Evolutionary conservation across 306 rosid species (phyloP).

Genomic region (Cucurbita pepo): DNA sequence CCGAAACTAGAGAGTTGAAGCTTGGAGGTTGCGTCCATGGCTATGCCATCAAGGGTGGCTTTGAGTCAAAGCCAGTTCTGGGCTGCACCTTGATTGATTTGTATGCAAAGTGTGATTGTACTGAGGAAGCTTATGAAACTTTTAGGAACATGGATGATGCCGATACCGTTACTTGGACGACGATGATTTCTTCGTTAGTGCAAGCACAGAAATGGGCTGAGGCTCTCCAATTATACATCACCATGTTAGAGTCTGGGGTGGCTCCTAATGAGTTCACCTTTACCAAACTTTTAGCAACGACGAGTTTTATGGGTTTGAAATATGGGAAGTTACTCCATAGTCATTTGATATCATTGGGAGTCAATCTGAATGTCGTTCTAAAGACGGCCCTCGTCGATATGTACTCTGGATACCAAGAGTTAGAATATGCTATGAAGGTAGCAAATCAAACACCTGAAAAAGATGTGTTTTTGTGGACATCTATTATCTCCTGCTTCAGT

Average conservation of each 20-base stretch:
- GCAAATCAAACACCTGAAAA: conserved; percentile 35
- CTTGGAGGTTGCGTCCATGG: conserved; percentile 32
- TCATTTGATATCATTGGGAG: conserved; percentile 29
- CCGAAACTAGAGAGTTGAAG: conserved; percentile 25
- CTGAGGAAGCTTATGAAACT: conserved; percentile 22
- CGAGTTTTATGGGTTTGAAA: conserved; percentile 19
- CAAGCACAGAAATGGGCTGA: conserved; percentile 34
- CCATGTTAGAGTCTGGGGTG: conserved; percentile 28
- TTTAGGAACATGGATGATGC: conserved; percentile 23
- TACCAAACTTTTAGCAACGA: conserved; percentile 30
- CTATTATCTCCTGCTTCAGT: conserved; percentile 35
- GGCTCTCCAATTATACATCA: conserved; percentile 23
- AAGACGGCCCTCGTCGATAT: conserved; percentile 53
- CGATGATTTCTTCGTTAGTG: conserved; percentile 43
- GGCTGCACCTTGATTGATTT: conserved; percentile 34
- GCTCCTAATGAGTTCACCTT: conserved; percentile 51
- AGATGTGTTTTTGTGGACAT: conserved; percentile 54
- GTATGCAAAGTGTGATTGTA: conserved; percentile 28
- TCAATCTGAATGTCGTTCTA: conserved; percentile 37
- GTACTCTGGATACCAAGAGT: conserved; percentile 32
- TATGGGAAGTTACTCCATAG: conserved; percentile 48
- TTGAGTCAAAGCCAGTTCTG: conserved; percentile 27
- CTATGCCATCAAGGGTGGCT: conserved; percentile 39
- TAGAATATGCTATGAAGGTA: conserved; percentile 40
- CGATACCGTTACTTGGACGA: conserved; percentile 49